phyloP scores from a whole-genome alignment of 306 rosid genomes.

The Vigna mungo region DNA sequence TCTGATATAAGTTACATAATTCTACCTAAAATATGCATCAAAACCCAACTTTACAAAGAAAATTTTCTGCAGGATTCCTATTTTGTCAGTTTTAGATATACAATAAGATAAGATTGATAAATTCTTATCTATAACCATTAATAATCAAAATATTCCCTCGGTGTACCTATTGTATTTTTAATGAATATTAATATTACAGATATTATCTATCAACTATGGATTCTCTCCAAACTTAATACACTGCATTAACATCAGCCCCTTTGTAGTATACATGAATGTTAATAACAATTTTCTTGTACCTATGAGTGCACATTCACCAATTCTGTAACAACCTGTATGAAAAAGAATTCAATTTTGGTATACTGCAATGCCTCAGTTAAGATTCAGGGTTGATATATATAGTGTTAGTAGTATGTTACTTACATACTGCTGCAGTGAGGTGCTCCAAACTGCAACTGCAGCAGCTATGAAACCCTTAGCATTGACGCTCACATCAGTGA shows the following conservation, averaged over 20 bases:
- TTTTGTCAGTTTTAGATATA: constrained; percentile 19
- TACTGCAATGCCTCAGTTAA: constrained; percentile 16
- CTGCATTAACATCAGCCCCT: no score
- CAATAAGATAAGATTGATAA: neutral
- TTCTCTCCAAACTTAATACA: no score
- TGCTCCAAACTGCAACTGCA: constrained; percentile 80
- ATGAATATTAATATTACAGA: no score
- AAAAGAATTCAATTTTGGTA: constrained; percentile 30
- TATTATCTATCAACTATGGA: no score
- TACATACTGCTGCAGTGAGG: constrained; percentile 81
- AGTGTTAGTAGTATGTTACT: constrained; percentile 40
- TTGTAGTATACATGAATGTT: neutral
- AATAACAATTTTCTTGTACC: constrained; percentile 19
- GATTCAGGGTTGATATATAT: constrained; percentile 31
- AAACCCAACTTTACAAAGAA: constrained; percentile 14
- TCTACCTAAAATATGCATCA: neutral
- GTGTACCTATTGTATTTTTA: no score
- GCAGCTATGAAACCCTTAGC: constrained; percentile 79
- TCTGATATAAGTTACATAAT: neutral
- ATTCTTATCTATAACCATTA: neutral
- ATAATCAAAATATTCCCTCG: no score
- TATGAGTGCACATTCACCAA: constrained; percentile 17
- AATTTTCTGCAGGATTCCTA: neutral
- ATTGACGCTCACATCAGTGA: constrained; percentile 83
- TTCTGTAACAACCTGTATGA: constrained; percentile 4